phyloP scores from a whole-genome alignment of 2,329 filamentous ascomycete species.

The Lomentospora prolificans region DNA sequence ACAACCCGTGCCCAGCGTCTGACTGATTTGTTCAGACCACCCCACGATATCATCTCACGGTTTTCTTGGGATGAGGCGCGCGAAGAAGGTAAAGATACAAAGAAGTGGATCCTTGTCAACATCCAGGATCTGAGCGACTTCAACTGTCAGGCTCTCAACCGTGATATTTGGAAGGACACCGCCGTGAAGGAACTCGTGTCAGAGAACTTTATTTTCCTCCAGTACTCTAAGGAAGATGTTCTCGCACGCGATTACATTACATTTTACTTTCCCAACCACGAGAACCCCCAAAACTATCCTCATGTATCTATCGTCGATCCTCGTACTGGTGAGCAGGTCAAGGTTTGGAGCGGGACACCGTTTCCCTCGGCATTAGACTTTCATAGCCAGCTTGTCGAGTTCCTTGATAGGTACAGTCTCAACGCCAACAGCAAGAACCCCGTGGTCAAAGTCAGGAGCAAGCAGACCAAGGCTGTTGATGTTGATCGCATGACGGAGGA shows the following conservation, averaged over 20 bases:
- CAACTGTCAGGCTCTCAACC: slow-evolving; percentile 86
- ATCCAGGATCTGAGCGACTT: slow-evolving; percentile 91
- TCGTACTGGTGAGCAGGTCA: slow-evolving; percentile 91
- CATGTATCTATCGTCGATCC: slow-evolving; percentile 95
- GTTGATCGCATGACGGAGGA: slow-evolving; percentile 90
- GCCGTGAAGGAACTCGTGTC: slow-evolving; percentile 68
- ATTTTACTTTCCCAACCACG: slow-evolving; percentile 74
- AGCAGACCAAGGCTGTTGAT: slow-evolving; percentile 59
- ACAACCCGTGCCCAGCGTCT: slow-evolving; percentile 64
- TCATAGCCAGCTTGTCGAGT: slow-evolving; percentile 84
- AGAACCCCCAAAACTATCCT: slow-evolving; percentile 83
- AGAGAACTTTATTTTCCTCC: slow-evolving; percentile 92
- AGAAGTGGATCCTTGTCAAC: slow-evolving; percentile 95
- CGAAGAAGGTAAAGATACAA: slow-evolving; percentile 71
- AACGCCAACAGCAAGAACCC: slow-evolving; percentile 86
- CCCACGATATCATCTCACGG: slow-evolving; percentile 77
- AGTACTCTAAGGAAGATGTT: slow-evolving; percentile 80
- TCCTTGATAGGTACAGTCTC: slow-evolving; percentile 92
- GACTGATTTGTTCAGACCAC: slow-evolving; percentile 85
- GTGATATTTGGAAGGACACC: slow-evolving; percentile 90
- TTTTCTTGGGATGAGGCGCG: slow-evolving; percentile 77
- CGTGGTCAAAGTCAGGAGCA: slow-evolving; percentile 67
- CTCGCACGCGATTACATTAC: slow-evolving; percentile 72
- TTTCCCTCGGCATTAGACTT: slow-evolving; percentile 72
- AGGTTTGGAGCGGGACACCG: slow-evolving; percentile 82